A percentile compares a stretch with the other conserved stretches of the same genome.
phyloP scores from a whole-genome alignment of 345 rosid species.

The Salix suchowensis region DNA sequence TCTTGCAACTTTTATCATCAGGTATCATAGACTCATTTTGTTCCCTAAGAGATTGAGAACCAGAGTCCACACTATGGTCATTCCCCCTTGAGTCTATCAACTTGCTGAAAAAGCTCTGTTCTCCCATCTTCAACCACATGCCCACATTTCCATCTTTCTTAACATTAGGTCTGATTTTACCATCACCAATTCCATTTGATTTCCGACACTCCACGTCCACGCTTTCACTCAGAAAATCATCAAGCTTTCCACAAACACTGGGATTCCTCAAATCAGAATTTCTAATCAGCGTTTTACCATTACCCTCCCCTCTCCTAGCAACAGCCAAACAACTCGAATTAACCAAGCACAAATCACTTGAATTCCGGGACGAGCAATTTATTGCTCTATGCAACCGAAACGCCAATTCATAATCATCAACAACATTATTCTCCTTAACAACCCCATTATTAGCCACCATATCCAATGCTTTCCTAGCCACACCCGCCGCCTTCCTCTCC shows the following conservation, averaged over 20 bases:
- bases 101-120: constrained; percentile 25
- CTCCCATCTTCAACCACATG: constrained; percentile 18
- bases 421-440: constrained; percentile 15
- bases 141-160: background rate
- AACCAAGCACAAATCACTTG: constrained; percentile 17
- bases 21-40: background rate
- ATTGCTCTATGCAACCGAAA: constrained; percentile 31
- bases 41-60: constrained; percentile 11
- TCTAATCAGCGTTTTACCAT: background rate
- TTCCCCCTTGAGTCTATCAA: constrained; percentile 16
- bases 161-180: background rate
- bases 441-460: constrained; percentile 4
- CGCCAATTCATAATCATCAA: constrained; percentile 31
- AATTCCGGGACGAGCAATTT: constrained; percentile 32
- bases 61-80: constrained; percentile 19
- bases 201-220: background rate
- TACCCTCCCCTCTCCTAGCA: background rate
- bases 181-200: background rate
- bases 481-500: constrained; percentile 16
- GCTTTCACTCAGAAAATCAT: background rate
- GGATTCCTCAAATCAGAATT: background rate
- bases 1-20: constrained; percentile 1
- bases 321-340: constrained; percentile 5
- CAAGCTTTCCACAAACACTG: constrained; percentile 4
- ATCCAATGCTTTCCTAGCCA: constrained; percentile 15